phyloP scores from a whole-genome alignment of 345 rosid species.

The Dovyalis caffra region DNA sequence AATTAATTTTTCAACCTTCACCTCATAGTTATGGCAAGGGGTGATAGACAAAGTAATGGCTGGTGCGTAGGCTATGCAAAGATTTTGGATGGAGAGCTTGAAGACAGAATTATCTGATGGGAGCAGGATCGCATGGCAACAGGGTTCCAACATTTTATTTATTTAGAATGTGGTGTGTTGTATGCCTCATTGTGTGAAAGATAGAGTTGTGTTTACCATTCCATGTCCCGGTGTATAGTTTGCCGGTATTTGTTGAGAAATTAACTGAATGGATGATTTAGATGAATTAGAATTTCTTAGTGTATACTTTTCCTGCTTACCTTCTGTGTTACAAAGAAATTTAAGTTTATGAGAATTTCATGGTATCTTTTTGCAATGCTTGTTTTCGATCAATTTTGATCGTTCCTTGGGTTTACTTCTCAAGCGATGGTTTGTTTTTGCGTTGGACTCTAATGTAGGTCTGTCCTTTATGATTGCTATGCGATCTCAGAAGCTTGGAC shows the following conservation, averaged over 20 bases:
- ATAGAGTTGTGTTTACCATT: background rate
- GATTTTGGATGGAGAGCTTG: constrained; percentile 1
- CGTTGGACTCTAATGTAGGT: background rate
- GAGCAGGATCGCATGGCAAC: background rate
- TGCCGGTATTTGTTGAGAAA: background rate
- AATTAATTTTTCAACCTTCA: background rate
- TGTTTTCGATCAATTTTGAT: background rate
- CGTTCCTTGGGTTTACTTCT: background rate
- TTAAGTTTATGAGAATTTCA: background rate
- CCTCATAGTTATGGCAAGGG: background rate
- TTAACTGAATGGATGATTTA: background rate
- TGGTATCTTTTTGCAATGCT: background rate
- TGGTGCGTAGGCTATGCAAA: background rate
- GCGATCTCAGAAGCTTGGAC: background rate
- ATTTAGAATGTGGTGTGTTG: constrained; percentile 6
- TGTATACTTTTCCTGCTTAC: background rate
- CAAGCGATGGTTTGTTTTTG: background rate
- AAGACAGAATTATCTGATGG: background rate
- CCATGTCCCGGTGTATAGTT: background rate
- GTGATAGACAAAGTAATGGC: constrained; percentile 2
- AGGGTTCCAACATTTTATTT: constrained; percentile 5
- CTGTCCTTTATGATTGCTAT: background rate
- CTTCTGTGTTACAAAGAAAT: background rate
- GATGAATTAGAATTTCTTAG: background rate
- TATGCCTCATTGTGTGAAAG: background rate